Conservation (phyloP, 768 basidiomycete species). For the Strobilomyces confusus region DNA sequence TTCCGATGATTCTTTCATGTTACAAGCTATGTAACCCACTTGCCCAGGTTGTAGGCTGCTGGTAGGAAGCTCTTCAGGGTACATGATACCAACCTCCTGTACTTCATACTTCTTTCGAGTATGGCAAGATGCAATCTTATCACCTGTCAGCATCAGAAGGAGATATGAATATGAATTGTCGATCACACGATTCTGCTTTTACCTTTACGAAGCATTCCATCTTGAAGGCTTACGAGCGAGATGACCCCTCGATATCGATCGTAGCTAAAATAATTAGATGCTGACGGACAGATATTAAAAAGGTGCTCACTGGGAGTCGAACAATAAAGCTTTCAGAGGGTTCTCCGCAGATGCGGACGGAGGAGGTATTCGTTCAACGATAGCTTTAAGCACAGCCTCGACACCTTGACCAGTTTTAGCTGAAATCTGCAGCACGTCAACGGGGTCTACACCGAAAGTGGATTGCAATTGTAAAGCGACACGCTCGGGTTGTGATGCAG, state of each 20-base stretch:
- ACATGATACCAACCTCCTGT: slow-evolving; percentile 81
- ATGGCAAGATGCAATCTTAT: slow-evolving; percentile 82
- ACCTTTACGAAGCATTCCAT: slow-evolving; percentile 83
- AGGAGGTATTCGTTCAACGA: slow-evolving; percentile 81
- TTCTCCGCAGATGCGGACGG: slow-evolving; percentile 52
- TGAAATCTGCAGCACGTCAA: slow-evolving; percentile 74
- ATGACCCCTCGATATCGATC: slow-evolving; percentile 96
- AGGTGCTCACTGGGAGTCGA: slow-evolving; percentile 79
- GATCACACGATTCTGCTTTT: neutral
- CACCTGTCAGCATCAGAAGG: slow-evolving; percentile 47
- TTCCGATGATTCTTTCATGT: slow-evolving; percentile 96
- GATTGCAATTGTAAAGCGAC: slow-evolving; percentile 78
- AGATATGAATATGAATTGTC: neutral
- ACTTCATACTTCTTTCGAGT: slow-evolving; percentile 89
- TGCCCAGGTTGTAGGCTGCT: slow-evolving; percentile 67
- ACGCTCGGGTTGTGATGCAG: slow-evolving; percentile 78
- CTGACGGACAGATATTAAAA: neutral
- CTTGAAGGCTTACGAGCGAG: slow-evolving; percentile 78
- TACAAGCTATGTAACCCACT: slow-evolving; percentile 88
- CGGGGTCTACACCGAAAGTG: slow-evolving; percentile 75
- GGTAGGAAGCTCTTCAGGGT: slow-evolving; percentile 84
- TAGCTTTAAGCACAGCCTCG: slow-evolving; percentile 68
- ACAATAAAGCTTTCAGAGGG: slow-evolving; percentile 80
- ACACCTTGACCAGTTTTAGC: slow-evolving; percentile 93
- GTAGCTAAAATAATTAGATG: slow-evolving; percentile 50